Evolutionary conservation across 2,329 filamentous ascomycete species (phyloP), one percentile per base, ranked within the genome.

Genomic region (Rutstroemia sp.): DNA sequence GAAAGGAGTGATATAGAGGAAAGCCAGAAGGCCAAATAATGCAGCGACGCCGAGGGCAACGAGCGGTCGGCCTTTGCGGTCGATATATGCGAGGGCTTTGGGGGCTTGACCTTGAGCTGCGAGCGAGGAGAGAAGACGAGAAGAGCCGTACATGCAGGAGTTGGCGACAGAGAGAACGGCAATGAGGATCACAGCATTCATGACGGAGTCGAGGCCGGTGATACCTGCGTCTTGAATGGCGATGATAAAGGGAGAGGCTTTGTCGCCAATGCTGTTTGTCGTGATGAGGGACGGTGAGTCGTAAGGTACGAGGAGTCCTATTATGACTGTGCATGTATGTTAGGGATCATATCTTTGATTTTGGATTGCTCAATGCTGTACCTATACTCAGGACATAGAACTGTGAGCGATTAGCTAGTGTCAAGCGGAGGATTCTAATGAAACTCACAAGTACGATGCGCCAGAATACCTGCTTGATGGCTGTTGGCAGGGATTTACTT

Each of bases 381-480:
- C 84, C 82, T 16, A 96, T 79, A 0, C 89, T 88, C 39, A 95
- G 83, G 49, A 96, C 79, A 74, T 96, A 96, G 75, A 96, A 96
- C 71, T 67, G 25, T 30, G 19, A 34, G 84, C 34, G 21, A 21
- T 54, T 34, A 55, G 87, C 72, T 18, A 4, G 9, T 12, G 30
- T n/a, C 34, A n/a, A 23, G 9, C 7, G 21, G 16, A 30, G 1
- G 2, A 38, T 89, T 73, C 52, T 86, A 81, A 6, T 90, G 19
- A 76, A 61, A 74, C 69, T 72, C 75, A 88, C 58, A 57, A 95
- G 78, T 5, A 85, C 83, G 66, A 96, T 95, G 66, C 92, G 86
- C 92, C 92, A 96, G 72, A 96, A 96, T n/a, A 96, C 90, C 71
- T 95, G 91, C 74, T 95, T 95, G 67, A 95, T 85, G 14, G 92